These are phyloP conservation scores for Flaveria robusta DNA, from an alignment of 129 eudicot species.

Conservation along the genomic window DNA sequence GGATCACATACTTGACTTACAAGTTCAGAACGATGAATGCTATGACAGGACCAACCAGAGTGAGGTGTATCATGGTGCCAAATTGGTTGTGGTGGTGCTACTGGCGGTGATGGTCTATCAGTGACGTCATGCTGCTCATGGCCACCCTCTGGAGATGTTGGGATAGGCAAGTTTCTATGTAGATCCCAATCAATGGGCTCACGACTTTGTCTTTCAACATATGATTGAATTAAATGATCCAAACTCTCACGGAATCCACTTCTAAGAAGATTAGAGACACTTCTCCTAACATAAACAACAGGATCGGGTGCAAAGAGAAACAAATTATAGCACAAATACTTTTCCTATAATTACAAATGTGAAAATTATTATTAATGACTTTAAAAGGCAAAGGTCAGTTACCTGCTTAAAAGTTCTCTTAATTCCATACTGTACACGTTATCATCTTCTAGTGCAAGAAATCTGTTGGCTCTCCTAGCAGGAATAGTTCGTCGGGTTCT, in stretches of 20 bases:
- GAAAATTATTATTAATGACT: not conserved
- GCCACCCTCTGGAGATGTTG: conserved; percentile 54
- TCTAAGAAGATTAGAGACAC: conserved; percentile 92
- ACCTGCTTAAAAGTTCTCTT: conserved; percentile 98
- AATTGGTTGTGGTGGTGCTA: conserved; percentile 92
- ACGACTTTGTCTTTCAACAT: conserved; percentile 84
- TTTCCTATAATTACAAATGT: not conserved
- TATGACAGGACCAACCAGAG: conserved; percentile 80
- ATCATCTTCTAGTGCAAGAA: conserved; percentile 91
- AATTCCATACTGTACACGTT: conserved; percentile 98
- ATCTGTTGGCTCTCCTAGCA: conserved; percentile 67
- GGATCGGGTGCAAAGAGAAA: not conserved
- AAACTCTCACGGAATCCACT: conserved; percentile 96
- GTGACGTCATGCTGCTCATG: conserved; percentile 56
- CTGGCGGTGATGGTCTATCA: conserved; percentile 79
- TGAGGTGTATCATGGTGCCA: conserved; percentile 91
- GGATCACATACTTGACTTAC: conserved; percentile 44
- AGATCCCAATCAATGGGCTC: conserved; percentile 94
- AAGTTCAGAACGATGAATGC: conserved; percentile 82
- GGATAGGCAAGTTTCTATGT: conserved; percentile 71
- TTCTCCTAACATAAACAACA: conserved; percentile 64
- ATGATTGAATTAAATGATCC: conserved; percentile 90
- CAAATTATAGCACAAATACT: not conserved
- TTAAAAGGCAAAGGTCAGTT: not conserved
- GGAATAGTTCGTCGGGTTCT: conserved; percentile 70